These are phyloP conservation scores for Panicum virgatum DNA, from an alignment of 202 grass and related monocot genomes.

Conservation along the genomic window DNA sequence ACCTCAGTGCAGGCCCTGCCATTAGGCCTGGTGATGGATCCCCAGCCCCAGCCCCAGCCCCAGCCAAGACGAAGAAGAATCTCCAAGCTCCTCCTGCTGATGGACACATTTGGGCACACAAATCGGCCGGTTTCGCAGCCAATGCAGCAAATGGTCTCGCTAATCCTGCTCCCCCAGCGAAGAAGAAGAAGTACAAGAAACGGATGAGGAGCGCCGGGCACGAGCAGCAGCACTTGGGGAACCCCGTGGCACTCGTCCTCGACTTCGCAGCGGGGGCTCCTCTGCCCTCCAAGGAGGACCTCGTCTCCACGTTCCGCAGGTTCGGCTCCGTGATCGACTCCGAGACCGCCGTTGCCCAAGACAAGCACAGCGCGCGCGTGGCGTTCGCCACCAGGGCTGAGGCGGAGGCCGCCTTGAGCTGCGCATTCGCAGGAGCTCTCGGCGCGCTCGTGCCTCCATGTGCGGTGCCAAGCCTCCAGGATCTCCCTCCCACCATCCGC, in stretches of 20 bases:
- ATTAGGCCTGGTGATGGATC: background rate
- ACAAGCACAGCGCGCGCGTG: constrained; percentile 35
- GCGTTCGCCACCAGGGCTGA: constrained; percentile 58
- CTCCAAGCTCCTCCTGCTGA: no score
- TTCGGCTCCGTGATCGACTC: constrained; percentile 60
- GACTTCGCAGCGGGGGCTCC: constrained; percentile 37
- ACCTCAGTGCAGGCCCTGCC: background rate
- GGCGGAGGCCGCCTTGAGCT: constrained; percentile 60
- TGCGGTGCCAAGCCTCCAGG: constrained; percentile 35
- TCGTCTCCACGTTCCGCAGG: constrained; percentile 60
- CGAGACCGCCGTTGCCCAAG: constrained; percentile 38
- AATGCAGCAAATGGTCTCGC: background rate
- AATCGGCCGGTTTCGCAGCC: background rate
- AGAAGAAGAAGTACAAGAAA: constrained; percentile 1
- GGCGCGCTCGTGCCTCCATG: constrained; percentile 41
- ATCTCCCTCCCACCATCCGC: constrained; percentile 52
- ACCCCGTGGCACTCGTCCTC: constrained; percentile 61
- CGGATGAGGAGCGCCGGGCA: background rate
- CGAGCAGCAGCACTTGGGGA: constrained; percentile 14
- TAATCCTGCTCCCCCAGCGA: background rate
- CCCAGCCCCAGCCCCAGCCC: background rate
- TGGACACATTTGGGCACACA: background rate
- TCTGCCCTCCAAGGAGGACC: constrained; percentile 58
- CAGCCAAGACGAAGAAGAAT: background rate
- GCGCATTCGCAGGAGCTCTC: constrained; percentile 38